These are phyloP conservation scores for Penicillium paxilli DNA, from an alignment of 495 filamentous ascomycete genomes.

Conservation along the genomic window DNA sequence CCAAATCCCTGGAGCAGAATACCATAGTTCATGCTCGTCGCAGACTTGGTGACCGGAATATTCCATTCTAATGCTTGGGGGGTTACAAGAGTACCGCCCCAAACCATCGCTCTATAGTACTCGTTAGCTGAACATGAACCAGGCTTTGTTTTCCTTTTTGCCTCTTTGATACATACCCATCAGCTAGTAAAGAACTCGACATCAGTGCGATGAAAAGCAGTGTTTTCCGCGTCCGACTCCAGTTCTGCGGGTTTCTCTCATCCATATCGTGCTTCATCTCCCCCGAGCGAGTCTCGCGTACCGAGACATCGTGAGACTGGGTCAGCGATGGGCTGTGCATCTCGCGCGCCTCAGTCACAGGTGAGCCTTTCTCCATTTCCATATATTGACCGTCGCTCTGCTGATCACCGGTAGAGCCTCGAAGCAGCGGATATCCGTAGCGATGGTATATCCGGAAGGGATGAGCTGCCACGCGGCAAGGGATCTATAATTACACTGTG, in stretches of 20 bases:
- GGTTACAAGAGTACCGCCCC: slow-evolving; percentile 49
- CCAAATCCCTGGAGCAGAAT: slow-evolving; percentile 55
- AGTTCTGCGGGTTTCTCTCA: slow-evolving; percentile 24
- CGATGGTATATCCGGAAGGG: not conserved
- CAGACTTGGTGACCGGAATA: slow-evolving; percentile 41
- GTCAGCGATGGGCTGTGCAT: slow-evolving; percentile 11
- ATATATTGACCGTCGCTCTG: no score
- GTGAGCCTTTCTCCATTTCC: slow-evolving; percentile 17
- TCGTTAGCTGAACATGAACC: not conserved
- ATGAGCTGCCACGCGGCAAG: slow-evolving; percentile 5
- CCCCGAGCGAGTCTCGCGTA: slow-evolving; percentile 2
- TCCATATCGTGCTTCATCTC: slow-evolving; percentile 8
- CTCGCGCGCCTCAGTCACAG: slow-evolving; percentile 8
- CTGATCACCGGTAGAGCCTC: no score
- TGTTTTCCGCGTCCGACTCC: slow-evolving; percentile 29
- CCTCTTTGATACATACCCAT: slow-evolving; percentile 37
- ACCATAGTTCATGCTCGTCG: slow-evolving; percentile 48
- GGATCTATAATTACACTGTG: not conserved
- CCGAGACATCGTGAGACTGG: slow-evolving; percentile 1
- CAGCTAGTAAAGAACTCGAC: slow-evolving; percentile 37
- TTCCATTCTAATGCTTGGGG: slow-evolving; percentile 49
- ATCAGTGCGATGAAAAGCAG: slow-evolving; percentile 37
- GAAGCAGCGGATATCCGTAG: no score
- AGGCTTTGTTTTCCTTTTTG: no score
- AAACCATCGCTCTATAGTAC: slow-evolving; percentile 42